Evolutionary conservation across 1,284 basidiomycete genomes (phyloP), one percentile per base, ranked within the genome.

Genomic region (Golubevia pallescens): DNA sequence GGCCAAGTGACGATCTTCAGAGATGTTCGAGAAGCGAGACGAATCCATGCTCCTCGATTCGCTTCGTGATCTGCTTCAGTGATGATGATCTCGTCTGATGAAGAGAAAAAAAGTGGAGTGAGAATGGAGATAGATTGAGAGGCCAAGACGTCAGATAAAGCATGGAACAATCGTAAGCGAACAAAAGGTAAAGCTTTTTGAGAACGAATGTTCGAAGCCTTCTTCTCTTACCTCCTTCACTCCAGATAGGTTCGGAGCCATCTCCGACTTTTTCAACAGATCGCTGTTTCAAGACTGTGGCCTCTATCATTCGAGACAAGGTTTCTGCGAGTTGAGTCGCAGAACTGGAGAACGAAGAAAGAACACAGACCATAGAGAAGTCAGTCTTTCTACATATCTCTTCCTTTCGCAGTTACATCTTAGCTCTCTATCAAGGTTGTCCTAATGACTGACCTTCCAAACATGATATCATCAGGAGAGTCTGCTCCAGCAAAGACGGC

Each of bases 51-150:
- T 0, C 92, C 91, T n/a, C 86, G 88, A 73, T 93, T 93, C 0
- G 92, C 92, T 92, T 93, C 92, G 72, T 93, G 92, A 79, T 93
- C 92, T 1, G 89, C 89, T 53, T 81, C 72, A 0, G 90, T 91
- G 48, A 93, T 77, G 65, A 93, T 90, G 63, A 93, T 89, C 81
- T 93, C 92, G 66, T 93, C 92, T 7, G 28, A 28, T 28, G 28
- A 28, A 28, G 28, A 28, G 28, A 28, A 28, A 28, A 28, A 28
- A 28, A 28, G 28, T 28, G 28, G 28, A 28, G 28, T 28, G 28
- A 28, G 28, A 28, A 28, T 28, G 28, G 28, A 28, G 28, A 28
- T 28, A 28, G 28, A 28, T 28, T 28, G 28, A 28, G 28, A 28
- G 28, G 28, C 28, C 28, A n/a, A n/a, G n/a, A n/a, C n/a, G n/a